These are phyloP conservation scores for Hyphopichia khmerensis DNA, from an alignment of 1,139 yeast genomes.

Conservation along the genomic window DNA sequence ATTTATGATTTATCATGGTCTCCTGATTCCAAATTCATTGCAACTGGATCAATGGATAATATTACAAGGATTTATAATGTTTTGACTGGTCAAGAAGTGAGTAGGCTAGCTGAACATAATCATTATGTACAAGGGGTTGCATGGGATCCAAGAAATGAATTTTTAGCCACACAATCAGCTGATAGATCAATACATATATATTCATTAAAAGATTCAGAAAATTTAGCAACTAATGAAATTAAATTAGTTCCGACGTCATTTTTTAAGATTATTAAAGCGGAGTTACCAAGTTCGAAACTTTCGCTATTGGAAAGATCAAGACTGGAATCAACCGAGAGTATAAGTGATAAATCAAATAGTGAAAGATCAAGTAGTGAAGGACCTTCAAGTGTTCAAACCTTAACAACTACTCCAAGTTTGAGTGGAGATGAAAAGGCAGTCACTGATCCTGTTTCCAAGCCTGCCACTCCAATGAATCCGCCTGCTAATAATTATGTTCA, in stretches of 20 bases:
- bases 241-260: conserved; percentile 32
- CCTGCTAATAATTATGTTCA: conserved; percentile 8
- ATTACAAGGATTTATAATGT: conserved; percentile 67
- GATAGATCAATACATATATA: conserved; percentile 80
- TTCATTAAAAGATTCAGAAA: conserved; percentile 17
- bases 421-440: background rate
- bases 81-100: conserved; percentile 55
- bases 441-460: background rate
- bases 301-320: background rate
- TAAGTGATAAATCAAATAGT: background rate
- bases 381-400: background rate
- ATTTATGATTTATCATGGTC: conserved; percentile 92
- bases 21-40: conserved; percentile 70
- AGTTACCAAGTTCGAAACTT: conserved; percentile 27
- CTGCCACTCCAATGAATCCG: conserved; percentile 8
- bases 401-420: background rate
- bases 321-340: background rate
- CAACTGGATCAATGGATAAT: conserved; percentile 94
- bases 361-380: background rate
- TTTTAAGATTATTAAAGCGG: conserved; percentile 45
- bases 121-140: conserved; percentile 95
- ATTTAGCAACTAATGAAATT: conserved; percentile 6
- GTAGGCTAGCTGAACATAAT: conserved; percentile 67
- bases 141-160: conserved; percentile 88
- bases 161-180: conserved; percentile 83